phyloP scores from a whole-genome alignment of 805 yeast genomes.

The Yarrowia deformans region DNA sequence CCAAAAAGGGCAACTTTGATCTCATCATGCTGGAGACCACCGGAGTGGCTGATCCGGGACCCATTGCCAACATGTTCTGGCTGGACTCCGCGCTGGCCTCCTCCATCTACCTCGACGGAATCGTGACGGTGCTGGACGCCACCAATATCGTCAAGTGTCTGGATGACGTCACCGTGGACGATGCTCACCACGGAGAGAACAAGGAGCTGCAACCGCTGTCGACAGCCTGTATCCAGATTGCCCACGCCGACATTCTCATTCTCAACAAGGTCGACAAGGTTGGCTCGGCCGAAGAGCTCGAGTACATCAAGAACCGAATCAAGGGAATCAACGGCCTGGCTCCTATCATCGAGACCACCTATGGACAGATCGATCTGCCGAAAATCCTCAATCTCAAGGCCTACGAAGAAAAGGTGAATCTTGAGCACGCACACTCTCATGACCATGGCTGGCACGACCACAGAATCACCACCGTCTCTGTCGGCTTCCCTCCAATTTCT shows the following conservation, averaged over 20 bases:
- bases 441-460: conserved; percentile 46
- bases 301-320: conserved; percentile 54
- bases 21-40: conserved; percentile 93
- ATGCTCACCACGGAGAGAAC: conserved; percentile 51
- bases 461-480: conserved; percentile 60
- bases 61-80: conserved; percentile 98
- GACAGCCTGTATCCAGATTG: conserved; percentile 88
- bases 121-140: conserved; percentile 76
- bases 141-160: conserved; percentile 59
- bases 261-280: conserved; percentile 78
- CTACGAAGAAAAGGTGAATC: conserved; percentile 57
- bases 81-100: conserved; percentile 87
- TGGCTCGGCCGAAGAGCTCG: conserved; percentile 45
- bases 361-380: conserved; percentile 73
- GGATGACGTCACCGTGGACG: conserved; percentile 60
- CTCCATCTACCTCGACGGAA: conserved; percentile 86
- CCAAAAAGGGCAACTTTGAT: conserved; percentile 76
- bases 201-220: conserved; percentile 60
- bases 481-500: conserved; percentile 56
- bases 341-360: conserved; percentile 69
- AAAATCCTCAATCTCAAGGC: conserved; percentile 80
- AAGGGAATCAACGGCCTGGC: conserved; percentile 70
- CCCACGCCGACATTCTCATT: conserved; percentile 83
- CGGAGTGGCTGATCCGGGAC: conserved; percentile 97
- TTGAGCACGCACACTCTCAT: conserved; percentile 42